A percentile compares a stretch with the other conserved stretches of the same genome.
Evolutionary conservation across 306 rosid genomes (phyloP).

Genomic region (Lathyrus aphaca): DNA sequence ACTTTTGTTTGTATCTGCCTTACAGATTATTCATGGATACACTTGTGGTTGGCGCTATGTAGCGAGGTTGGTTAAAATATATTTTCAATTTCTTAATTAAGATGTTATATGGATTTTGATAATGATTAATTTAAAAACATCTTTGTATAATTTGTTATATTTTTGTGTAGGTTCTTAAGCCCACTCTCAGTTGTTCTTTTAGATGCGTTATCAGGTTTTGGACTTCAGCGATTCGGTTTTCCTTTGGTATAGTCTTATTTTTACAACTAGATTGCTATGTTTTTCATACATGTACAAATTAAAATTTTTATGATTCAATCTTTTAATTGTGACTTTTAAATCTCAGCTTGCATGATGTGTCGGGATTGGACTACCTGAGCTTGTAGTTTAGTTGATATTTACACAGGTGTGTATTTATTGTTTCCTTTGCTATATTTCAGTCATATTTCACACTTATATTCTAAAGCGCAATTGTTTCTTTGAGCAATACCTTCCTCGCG

Average conservation of each 20-base stretch:
- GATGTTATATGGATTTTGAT: too few relatives aligned
- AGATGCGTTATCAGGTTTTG: constrained; percentile 97
- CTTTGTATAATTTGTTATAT: too few relatives aligned
- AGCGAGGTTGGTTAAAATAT: too few relatives aligned
- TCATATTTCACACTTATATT: constrained; percentile 7
- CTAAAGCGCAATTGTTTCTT: constrained; percentile 20
- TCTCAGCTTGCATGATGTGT: constrained; percentile 82
- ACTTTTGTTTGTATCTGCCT: too few relatives aligned
- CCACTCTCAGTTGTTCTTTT: too few relatives aligned
- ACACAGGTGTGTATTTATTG: constrained; percentile 69
- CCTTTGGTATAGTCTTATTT: constrained; percentile 83
- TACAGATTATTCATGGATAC: too few relatives aligned
- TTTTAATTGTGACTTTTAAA: constrained; percentile 33
- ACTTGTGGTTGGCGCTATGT: too few relatives aligned
- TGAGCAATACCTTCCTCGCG: constrained; percentile 91
- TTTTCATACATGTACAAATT: constrained; percentile 9
- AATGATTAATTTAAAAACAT: too few relatives aligned
- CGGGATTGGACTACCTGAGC: constrained; percentile 94
- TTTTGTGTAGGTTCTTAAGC: too few relatives aligned
- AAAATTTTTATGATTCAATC: constrained; percentile 13
- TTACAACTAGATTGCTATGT: constrained; percentile 23
- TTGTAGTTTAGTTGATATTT: constrained; percentile 65
- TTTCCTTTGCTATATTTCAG: constrained; percentile 8
- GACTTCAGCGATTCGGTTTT: constrained; percentile 81
- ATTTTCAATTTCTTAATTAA: too few relatives aligned